Percentiles rank a stretch among this genome's conserved stretches.
These are phyloP conservation scores for Acorus calamus DNA, from an alignment of 106 monocot species.

Conservation along the genomic window DNA sequence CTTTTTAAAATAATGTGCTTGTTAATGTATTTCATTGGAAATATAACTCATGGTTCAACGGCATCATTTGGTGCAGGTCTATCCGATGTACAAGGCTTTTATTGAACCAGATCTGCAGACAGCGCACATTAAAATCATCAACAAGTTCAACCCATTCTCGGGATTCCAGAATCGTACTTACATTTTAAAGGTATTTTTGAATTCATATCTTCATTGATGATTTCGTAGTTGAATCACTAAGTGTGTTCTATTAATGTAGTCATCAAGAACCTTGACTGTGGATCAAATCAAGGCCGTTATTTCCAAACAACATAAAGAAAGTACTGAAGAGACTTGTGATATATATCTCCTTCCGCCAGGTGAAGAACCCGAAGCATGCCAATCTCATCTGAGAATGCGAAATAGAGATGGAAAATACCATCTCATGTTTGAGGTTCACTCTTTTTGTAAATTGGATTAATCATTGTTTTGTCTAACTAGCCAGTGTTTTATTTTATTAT, in stretches of 20 bases:
- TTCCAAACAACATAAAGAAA: constrained; percentile 58
- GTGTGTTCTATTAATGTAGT: constrained; percentile 49
- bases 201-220: not conserved
- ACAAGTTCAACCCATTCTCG: constrained; percentile 97
- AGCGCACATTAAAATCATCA: constrained; percentile 91
- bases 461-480: no score
- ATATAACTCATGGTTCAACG: not conserved
- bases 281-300: constrained; percentile 79
- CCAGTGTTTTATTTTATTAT: no score
- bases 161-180: constrained; percentile 99
- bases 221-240: constrained; percentile 3
- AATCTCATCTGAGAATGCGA: constrained; percentile 96
- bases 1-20: not conserved
- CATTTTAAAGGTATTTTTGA: constrained; percentile 83
- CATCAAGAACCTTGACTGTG: constrained; percentile 36
- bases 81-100: constrained; percentile 99
- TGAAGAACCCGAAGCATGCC: constrained; percentile 97
- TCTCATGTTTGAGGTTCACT: constrained; percentile 97
- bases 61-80: constrained; percentile 42
- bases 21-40: not conserved
- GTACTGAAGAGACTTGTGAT: constrained; percentile 83
- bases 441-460: not conserved
- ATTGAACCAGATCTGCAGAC: constrained; percentile 95
- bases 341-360: constrained; percentile 96
- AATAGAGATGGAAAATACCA: constrained; percentile 95